Conservation (phyloP, 2,329 filamentous ascomycete species). For the Chrysoporthe austroafricana region DNA sequence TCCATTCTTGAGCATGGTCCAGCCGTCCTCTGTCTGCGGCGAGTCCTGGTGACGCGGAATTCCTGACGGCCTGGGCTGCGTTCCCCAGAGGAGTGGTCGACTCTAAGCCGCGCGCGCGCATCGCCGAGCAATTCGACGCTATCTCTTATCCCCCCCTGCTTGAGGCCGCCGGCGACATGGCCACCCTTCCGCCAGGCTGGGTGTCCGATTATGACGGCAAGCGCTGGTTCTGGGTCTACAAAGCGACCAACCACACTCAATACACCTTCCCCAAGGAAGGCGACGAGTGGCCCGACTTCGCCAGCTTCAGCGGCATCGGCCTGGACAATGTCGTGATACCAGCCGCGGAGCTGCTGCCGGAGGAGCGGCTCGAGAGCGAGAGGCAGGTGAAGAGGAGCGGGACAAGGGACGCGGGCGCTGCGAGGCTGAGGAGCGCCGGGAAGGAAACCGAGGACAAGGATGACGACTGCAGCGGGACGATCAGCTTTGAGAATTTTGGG, state of each 20-base stretch:
- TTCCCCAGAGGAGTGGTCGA: no score
- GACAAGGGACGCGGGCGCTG: not conserved
- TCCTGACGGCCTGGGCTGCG: no score
- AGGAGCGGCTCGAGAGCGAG: slow-evolving; percentile 57
- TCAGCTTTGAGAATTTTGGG: slow-evolving; percentile 54
- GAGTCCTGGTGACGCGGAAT: no score
- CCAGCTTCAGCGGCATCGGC: slow-evolving; percentile 32
- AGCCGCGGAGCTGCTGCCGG: slow-evolving; percentile 49
- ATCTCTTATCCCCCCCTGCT: no score
- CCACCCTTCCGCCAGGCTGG: slow-evolving; percentile 57
- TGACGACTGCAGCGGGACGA: slow-evolving; percentile 31
- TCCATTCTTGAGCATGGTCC: not conserved
- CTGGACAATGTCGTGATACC: slow-evolving; percentile 38
- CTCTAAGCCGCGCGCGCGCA: no score
- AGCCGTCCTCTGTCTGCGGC: no score
- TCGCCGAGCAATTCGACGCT: no score
- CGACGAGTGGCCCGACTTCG: slow-evolving; percentile 60
- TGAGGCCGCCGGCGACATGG: slow-evolving; percentile 35
- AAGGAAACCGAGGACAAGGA: not conserved
- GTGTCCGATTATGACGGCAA: slow-evolving; percentile 60
- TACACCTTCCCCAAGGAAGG: slow-evolving; percentile 61
- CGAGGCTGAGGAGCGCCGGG: no score
- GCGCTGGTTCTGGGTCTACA: slow-evolving; percentile 63
- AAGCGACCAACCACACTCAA: slow-evolving; percentile 56
- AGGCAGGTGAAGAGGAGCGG: slow-evolving; percentile 47